Percentiles rank a stretch among this genome's conserved stretches.
These are phyloP conservation scores for Diplodia scrobiculata DNA, from an alignment of 2,329 filamentous ascomycete genomes.

Conservation along the genomic window DNA sequence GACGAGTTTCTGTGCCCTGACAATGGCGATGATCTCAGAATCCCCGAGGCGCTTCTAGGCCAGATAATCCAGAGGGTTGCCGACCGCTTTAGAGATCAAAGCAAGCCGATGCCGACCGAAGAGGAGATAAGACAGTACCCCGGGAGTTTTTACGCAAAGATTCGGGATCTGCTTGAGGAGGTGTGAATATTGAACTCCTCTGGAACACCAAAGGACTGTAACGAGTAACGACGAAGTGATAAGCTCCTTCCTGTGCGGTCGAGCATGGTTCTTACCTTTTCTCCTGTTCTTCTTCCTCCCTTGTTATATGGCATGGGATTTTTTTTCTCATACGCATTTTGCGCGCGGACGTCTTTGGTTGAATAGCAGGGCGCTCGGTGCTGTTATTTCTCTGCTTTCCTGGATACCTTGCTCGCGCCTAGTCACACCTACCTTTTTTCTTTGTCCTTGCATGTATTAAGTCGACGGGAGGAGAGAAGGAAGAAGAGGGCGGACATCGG, in stretches of 20 bases:
- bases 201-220: not conserved
- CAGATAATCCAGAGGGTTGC: conserved; percentile 63
- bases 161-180: conserved; percentile 47
- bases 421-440: conserved; percentile 1
- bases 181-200: conserved; percentile 12
- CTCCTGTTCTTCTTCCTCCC: not conserved
- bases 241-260: not conserved
- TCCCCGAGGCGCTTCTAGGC: conserved; percentile 58
- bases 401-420: not conserved
- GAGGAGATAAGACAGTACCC: conserved; percentile 56
- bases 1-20: conserved; percentile 64
- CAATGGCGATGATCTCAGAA: conserved; percentile 53
- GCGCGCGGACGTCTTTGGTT: conserved; percentile 4
- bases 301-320: not conserved
- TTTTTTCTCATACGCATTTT: conserved; percentile 9
- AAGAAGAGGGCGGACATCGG: not conserved
- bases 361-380: conserved; percentile 27
- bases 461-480: not conserved
- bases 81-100: conserved; percentile 58
- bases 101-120: conserved; percentile 57
- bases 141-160: conserved; percentile 52
- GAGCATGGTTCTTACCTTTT: not conserved
- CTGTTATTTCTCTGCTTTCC: conserved; percentile 18
- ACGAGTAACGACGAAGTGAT: conserved; percentile 2
- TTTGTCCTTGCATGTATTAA: conserved; percentile 6